Base-by-base conservation (phyloP, 495 filamentous ascomycete species). In the Parathielavia appendiculata region DNA sequence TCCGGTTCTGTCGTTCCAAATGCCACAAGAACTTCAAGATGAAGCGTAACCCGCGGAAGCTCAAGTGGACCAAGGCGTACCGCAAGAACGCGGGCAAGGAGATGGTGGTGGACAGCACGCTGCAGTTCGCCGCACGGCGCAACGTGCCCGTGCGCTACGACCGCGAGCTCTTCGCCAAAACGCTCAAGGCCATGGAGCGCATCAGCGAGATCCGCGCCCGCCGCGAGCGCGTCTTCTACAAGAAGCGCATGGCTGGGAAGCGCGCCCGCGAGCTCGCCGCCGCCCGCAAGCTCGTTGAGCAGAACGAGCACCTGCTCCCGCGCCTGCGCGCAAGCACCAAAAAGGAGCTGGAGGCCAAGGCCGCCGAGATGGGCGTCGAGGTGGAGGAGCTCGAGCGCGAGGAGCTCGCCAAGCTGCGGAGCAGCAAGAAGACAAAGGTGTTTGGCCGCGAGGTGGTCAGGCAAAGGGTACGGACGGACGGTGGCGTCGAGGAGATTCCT, bases 1-100 rank as follows among this genome's bases (percentile, higher is more conserved):
- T 89, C 73, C 73, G 79, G 54, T 82, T 83, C 81, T 95, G 90
- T 79, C 81, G 90, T 44, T 85, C 80, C 59, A 97, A 96, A 80
- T 96, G 92, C 79, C 90, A 95, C 75, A 90, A 91, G 78, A 95
- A 95, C 79, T 96, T 97, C 84, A 96, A 96, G 78, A 96, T 95
- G 90, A 96, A 97, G 85, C 85, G 93, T 19, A 86, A 85, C 71
- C 82, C 82, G 47, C 77, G 81, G 60, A 85, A 88, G 74, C 80
- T 95, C 68, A 89, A 88, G 73, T 95, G 90, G 90, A 95, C 90
- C 51, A 91, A 91, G 79, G 79, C 83, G 58, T 85, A 84, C 69
- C 86, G 90, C 73, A 86, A 88, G 71, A 83, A 85, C 49, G 81
- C 81, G 59, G 89, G 88, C 69, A 91, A 91, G 73, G 90, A 96